Base-by-base conservation (phyloP, 2,329 filamentous ascomycete species). In the Parastagonospora nodorum region DNA sequence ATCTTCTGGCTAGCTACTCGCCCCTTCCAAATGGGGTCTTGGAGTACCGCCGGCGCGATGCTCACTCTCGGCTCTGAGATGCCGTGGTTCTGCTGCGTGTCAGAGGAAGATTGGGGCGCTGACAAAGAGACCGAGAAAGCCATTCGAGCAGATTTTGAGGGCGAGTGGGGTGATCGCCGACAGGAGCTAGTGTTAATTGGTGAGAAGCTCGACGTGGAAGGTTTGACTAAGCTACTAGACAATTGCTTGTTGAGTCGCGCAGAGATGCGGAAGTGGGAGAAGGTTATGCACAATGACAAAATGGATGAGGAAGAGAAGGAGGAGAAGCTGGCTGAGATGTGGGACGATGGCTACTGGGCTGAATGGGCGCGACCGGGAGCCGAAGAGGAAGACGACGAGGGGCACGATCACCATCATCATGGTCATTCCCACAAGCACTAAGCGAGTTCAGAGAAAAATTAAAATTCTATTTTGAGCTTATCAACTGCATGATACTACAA, bases 101-200 rank as follows among this genome's bases (percentile, higher is more conserved):
- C 80, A 0, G 79, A 80, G 24, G 80, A 81, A 40, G 73, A 74
- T 5, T 81, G 80, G 76, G 79, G 76, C 0, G 77, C 79, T 9
- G 78, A 79, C 52, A 64, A 73, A 24, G 79, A 80, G 10, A 80
- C 82, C 2, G 62, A 74, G 19, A 67, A 74, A 36, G 77, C 78
- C 9, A 80, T 83, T 35, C 67, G 73, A 44, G 74, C 80, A 29
- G 80, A 84, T 50, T 82, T 83, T 45, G 67, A 75, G 28, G 75
- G 73, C 2, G 72, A 74, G 8, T 90, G 86, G 85, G 87, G 86
- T 0, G 88, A 90, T 58, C 78, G 87, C 1, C 77, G 87, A 2
- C 87, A 90, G 66, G 88, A 90, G 67, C 67, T 90, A 6, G 88
- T 90, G 2, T 88, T 90, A 53, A 90, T 91, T 50, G 88, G 88